phyloP scores from a whole-genome alignment of 1,284 basidiomycete genomes.

The Malassezia caprae region DNA sequence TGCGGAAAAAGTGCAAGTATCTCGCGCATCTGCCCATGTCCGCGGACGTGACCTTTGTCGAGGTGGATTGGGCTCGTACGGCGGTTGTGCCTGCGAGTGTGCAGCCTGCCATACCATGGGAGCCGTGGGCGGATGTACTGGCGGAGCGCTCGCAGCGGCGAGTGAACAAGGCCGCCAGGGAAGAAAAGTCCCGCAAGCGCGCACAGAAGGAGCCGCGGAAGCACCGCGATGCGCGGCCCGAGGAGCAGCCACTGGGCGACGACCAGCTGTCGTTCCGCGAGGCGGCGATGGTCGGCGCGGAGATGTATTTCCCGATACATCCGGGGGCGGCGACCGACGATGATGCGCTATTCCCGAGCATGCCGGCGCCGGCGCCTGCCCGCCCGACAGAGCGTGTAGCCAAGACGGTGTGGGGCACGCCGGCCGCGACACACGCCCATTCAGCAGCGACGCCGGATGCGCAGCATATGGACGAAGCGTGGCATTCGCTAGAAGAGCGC shows the following conservation, averaged over 20 bases:
- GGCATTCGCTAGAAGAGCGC: slow-evolving; percentile 37
- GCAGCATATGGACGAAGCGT: slow-evolving; percentile 40
- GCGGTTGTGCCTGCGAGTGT: slow-evolving; percentile 4
- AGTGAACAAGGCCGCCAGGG: slow-evolving; percentile 30
- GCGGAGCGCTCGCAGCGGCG: slow-evolving; percentile 28
- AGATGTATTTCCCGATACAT: slow-evolving; percentile 39
- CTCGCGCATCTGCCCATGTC: slow-evolving; percentile 82
- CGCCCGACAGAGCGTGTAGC: slow-evolving; percentile 7
- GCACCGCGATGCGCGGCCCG: slow-evolving; percentile 14
- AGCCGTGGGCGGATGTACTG: slow-evolving; percentile 36
- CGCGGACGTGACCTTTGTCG: slow-evolving; percentile 85
- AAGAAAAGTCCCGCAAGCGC: slow-evolving; percentile 35
- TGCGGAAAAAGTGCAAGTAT: slow-evolving; percentile 89
- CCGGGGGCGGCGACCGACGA: slow-evolving; percentile 25
- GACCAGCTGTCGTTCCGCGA: slow-evolving; percentile 37
- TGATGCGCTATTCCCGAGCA: slow-evolving; percentile 12
- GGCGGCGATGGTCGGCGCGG: slow-evolving; percentile 39
- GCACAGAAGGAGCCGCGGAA: slow-evolving; percentile 27
- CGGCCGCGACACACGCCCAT: slow-evolving; percentile 15
- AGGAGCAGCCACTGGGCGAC: slow-evolving; percentile 13
- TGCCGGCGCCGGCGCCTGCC: neutral
- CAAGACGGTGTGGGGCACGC: slow-evolving; percentile 46
- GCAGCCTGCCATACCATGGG: slow-evolving; percentile 25
- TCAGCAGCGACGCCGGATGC: slow-evolving; percentile 4
- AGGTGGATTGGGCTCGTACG: slow-evolving; percentile 58